phyloP scores from a whole-genome alignment of 192 early-diverging fungal species.

The Coemansia sp. region DNA sequence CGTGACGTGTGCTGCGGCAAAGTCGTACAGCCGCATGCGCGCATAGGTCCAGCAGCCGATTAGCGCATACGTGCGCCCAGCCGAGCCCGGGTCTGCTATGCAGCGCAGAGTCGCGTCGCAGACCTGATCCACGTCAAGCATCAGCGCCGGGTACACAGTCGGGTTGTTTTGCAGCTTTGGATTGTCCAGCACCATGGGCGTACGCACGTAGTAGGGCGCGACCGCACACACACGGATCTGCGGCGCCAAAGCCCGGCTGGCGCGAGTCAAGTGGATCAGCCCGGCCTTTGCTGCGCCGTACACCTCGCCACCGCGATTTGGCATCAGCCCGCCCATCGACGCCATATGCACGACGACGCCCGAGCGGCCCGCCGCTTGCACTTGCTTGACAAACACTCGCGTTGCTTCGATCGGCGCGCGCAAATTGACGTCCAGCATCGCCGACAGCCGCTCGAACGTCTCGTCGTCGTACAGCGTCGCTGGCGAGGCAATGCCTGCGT shows the following conservation, averaged over 20 bases:
- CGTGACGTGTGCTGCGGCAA: constrained; percentile 17
- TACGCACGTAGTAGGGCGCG: constrained; percentile 46
- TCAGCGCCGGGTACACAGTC: constrained; percentile 32
- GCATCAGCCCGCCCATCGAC: constrained; percentile 46
- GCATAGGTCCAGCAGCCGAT: constrained; percentile 28
- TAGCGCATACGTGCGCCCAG: constrained; percentile 26
- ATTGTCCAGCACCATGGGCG: constrained; percentile 49
- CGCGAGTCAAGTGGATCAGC: constrained; percentile 37
- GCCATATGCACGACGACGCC: constrained; percentile 47
- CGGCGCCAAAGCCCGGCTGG: constrained; percentile 30
- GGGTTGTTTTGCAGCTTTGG: constrained; percentile 47
- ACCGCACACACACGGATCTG: constrained; percentile 32
- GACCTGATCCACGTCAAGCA: constrained; percentile 41
- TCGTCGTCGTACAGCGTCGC: constrained; percentile 37
- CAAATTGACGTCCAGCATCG: constrained; percentile 37
- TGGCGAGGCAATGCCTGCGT: constrained; percentile 39
- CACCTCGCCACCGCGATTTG: constrained; percentile 40
- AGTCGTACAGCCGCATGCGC: constrained; percentile 39
- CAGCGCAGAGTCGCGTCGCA: constrained; percentile 27
- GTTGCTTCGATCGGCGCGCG: constrained; percentile 41
- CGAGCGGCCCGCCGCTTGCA: not conserved
- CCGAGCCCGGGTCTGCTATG: constrained; percentile 17
- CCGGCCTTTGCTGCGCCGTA: constrained; percentile 51
- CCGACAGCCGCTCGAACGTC: constrained; percentile 18
- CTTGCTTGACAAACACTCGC: constrained; percentile 32